Percentiles rank a stretch among this genome's conserved stretches.
Evolutionary conservation across 257 asterid genomes (phyloP).

Genomic region (Parsonsia alboflavescens): DNA sequence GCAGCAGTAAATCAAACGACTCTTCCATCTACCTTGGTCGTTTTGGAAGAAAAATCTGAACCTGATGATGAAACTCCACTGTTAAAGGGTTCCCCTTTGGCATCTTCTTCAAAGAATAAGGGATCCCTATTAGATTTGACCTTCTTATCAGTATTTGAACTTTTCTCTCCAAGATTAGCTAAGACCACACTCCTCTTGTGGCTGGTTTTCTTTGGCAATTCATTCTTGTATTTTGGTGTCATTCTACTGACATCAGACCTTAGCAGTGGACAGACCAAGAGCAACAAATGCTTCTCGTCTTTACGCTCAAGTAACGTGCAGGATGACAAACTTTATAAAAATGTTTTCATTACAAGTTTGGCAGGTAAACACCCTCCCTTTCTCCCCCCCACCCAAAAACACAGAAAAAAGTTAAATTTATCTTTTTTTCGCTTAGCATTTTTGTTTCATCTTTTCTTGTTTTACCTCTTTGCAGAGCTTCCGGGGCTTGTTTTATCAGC

Average conservation of each 20-base stretch:
- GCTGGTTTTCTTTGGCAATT: constrained; percentile 43
- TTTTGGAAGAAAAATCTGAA: background rate
- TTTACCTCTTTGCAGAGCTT: constrained; percentile 32
- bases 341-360: too few relatives aligned
- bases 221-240: constrained; percentile 50
- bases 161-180: constrained; percentile 38
- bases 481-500: constrained; percentile 48
- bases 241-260: constrained; percentile 41
- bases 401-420: too few relatives aligned
- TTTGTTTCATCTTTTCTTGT: background rate
- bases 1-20: background rate
- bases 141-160: constrained; percentile 28
- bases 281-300: constrained; percentile 14
- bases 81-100: background rate
- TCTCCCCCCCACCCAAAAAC: too few relatives aligned
- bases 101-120: background rate
- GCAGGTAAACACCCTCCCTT: too few relatives aligned
- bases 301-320: constrained; percentile 2
- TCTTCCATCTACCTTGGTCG: background rate
- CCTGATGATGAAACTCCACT: background rate
- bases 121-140: background rate
- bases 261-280: constrained; percentile 35
- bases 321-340: constrained; percentile 17
- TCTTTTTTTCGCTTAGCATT: too few relatives aligned
- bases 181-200: constrained; percentile 46